A percentile compares a stretch with the other conserved stretches of the same genome.
These are phyloP conservation scores for Kwoniella sp. DNA, from an alignment of 768 basidiomycete genomes.

Conservation along the genomic window DNA sequence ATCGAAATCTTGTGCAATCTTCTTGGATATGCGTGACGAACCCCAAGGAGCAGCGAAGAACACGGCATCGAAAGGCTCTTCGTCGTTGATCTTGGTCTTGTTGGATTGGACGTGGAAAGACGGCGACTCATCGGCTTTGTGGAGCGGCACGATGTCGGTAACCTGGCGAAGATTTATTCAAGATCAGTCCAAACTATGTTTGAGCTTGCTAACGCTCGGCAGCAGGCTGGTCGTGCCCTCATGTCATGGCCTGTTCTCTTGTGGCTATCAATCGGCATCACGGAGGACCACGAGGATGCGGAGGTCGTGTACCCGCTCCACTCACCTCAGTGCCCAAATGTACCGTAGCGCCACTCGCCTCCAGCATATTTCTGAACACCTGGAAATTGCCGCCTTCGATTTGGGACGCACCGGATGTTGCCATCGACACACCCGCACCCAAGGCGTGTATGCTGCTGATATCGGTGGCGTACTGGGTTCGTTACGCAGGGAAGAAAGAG, in stretches of 20 bases:
- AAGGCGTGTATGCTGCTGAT: constrained; percentile 74
- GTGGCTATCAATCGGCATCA: constrained; percentile 43
- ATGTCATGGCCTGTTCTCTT: no score
- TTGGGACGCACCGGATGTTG: constrained; percentile 67
- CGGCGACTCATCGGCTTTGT: constrained; percentile 20
- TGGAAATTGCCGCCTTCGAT: constrained; percentile 80
- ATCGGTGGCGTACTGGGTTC: constrained; percentile 62
- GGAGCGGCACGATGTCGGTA: constrained; percentile 51
- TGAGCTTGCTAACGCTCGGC: constrained; percentile 58
- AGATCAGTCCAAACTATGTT: no score
- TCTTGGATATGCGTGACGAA: constrained; percentile 58
- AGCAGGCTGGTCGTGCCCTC: no score
- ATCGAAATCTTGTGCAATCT: constrained; percentile 21
- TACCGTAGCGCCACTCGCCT: constrained; percentile 69
- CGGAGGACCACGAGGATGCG: constrained; percentile 6
- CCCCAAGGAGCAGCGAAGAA: constrained; percentile 87
- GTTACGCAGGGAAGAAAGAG: no score
- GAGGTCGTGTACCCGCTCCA: neutral
- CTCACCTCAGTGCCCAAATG: constrained; percentile 71
- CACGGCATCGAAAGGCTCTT: constrained; percentile 66
- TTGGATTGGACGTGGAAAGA: constrained; percentile 38
- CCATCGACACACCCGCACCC: constrained; percentile 72
- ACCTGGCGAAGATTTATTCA: no score
- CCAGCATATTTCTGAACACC: constrained; percentile 80
- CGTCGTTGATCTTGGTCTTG: constrained; percentile 32